Evolutionary conservation across 768 basidiomycete genomes (phyloP), one percentile per base, ranked within the genome.

Genomic region (Asterophora lycoperdoides): DNA sequence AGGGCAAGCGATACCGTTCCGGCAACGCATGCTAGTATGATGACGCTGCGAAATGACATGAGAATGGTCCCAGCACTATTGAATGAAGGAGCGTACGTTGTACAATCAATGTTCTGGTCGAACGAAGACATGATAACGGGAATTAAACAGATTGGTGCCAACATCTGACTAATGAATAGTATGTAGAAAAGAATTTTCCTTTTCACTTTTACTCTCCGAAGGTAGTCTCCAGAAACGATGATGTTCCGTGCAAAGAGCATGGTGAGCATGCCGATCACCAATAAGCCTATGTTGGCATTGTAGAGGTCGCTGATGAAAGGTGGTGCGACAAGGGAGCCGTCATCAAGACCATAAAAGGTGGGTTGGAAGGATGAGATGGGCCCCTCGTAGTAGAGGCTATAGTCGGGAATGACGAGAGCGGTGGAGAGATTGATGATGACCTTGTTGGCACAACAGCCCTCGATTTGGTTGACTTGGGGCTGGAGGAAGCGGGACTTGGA

Each of bases 321-420:
- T 1, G 74, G 60, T 9, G 80, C 64, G 9, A 81, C 50, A 35
- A 84, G 74, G n/a, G 81, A 81, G n/a, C 81, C 82, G 61, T 85
- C 82, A 11, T 58, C 56, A 28, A 77, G 67, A 20, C 75, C 60
- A 30, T 64, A 55, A 60, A 79, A 81, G 8, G 61, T 54, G 2
- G 81, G 80, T 34, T 63, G 63, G 50, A 83, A 83, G 17, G 72
- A 60, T 17, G 64, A 49, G 48, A 78, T 70, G 36, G 78, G 60
- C 18, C 58, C 62, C 17, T 60, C 53, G 58, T 78, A 80, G 65
- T 68, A 78, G 17, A 61, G 60, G 49, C 59, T 51, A 60, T 72
- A 82, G 59, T 80, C 66, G 1, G 71, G 64, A 20, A 83, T 77
- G 50, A 73, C 64, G 33, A 82, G 35, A 7, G 72, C 65, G 2